phyloP scores from a whole-genome alignment of 2,329 filamentous ascomycete species.

The Colletotrichum shisoi region DNA sequence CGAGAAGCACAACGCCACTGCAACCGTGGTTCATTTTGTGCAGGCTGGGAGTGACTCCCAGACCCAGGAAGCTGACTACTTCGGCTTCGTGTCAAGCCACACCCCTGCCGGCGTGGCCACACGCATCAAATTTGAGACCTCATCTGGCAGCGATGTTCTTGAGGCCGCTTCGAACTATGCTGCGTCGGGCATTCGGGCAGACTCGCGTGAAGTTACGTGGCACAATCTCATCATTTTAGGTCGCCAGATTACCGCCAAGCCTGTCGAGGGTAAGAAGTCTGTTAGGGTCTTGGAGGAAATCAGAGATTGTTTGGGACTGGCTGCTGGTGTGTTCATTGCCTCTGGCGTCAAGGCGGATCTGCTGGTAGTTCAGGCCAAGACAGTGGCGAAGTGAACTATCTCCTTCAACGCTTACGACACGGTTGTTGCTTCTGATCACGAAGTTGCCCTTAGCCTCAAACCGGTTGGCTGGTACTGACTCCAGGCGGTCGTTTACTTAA shows the following conservation, averaged over 20 bases:
- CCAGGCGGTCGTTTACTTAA: background rate
- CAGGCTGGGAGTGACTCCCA: conserved; percentile 40
- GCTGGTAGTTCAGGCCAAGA: conserved; percentile 42
- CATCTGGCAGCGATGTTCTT: conserved; percentile 19
- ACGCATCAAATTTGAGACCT: conserved; percentile 41
- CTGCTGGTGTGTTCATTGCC: conserved; percentile 39
- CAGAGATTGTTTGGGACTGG: conserved; percentile 42
- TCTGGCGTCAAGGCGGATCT: conserved; percentile 45
- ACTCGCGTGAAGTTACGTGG: conserved; percentile 32
- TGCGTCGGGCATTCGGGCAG: conserved; percentile 25
- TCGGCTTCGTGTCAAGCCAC: conserved; percentile 45
- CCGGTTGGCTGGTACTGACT: too few relatives aligned
- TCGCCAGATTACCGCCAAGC: conserved; percentile 41
- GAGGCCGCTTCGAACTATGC: conserved; percentile 34
- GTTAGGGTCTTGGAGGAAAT: conserved; percentile 42
- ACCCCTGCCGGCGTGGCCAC: conserved; percentile 41
- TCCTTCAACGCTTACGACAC: background rate
- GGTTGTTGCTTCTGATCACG: too few relatives aligned
- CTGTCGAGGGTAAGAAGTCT: conserved; percentile 1
- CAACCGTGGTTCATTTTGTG: conserved; percentile 69
- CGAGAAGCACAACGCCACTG: conserved; percentile 79
- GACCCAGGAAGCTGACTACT: conserved; percentile 33
- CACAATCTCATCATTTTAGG: conserved; percentile 45
- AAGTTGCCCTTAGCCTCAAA: too few relatives aligned
- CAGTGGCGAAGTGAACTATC: background rate